Evolutionary conservation across 768 basidiomycete genomes (phyloP).

Genomic region (Tricholoma saponaceum): DNA sequence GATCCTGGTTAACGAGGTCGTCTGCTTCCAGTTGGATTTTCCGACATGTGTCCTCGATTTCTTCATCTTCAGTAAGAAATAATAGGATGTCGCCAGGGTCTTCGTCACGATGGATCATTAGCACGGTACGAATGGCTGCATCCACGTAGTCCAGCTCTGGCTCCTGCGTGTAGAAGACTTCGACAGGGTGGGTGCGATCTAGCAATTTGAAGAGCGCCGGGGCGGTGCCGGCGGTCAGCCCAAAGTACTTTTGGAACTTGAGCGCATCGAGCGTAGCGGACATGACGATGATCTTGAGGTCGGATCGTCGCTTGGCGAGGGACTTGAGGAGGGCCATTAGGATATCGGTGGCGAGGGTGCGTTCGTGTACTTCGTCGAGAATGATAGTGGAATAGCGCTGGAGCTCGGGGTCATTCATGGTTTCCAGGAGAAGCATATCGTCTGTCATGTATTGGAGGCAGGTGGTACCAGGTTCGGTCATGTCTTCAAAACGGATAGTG

Average conservation of each 20-base stretch:
- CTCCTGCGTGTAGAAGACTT: slow-evolving; percentile 90
- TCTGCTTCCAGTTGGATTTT: slow-evolving; percentile 93
- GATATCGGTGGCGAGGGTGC: slow-evolving; percentile 96
- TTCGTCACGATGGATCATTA: slow-evolving; percentile 97
- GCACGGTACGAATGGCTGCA: slow-evolving; percentile 91
- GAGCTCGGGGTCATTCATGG: slow-evolving; percentile 93
- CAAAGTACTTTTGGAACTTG: slow-evolving; percentile 97
- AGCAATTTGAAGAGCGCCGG: slow-evolving; percentile 89
- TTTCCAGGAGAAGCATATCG: slow-evolving; percentile 98
- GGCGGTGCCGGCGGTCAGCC: slow-evolving; percentile 35
- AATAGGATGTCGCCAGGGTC: slow-evolving; percentile 89
- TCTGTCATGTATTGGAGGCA: slow-evolving; percentile 99
- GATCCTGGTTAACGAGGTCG: slow-evolving; percentile 67
- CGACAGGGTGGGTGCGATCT: slow-evolving; percentile 92
- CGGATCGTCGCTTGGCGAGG: slow-evolving; percentile 72
- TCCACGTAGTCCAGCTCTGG: slow-evolving; percentile 96
- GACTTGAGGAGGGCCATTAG: slow-evolving; percentile 94
- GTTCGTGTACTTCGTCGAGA: slow-evolving; percentile 97
- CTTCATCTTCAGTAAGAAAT: slow-evolving; percentile 97
- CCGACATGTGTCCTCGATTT: slow-evolving; percentile 94
- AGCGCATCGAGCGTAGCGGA: slow-evolving; percentile 94
- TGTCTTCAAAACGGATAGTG: slow-evolving; percentile 97
- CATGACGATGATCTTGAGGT: slow-evolving; percentile 98
- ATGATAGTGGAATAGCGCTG: slow-evolving; percentile 95
- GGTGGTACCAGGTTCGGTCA: slow-evolving; percentile 85